Evolutionary conservation across 2,329 filamentous ascomycete species (phyloP).

Genomic region (Apiospora aurea): DNA sequence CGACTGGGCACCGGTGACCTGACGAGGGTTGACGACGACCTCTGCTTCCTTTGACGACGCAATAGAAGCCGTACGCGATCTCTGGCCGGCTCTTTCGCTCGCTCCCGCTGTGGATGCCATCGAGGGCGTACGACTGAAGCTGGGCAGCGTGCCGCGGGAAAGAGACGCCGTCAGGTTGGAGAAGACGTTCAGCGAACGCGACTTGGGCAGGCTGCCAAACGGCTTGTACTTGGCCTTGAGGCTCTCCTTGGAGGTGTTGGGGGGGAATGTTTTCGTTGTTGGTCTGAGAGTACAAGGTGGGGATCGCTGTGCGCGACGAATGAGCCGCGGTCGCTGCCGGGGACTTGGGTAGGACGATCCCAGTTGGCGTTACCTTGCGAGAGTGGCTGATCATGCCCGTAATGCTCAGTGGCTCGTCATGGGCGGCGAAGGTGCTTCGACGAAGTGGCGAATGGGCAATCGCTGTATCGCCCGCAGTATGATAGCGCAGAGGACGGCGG

Average conservation of each 20-base stretch:
- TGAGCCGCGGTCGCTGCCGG: not conserved
- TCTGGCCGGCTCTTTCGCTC: conserved; percentile 12
- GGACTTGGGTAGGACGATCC: conserved; percentile 8
- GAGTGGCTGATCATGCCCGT: not conserved
- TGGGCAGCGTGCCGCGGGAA: conserved; percentile 43
- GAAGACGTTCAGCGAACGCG: conserved; percentile 53
- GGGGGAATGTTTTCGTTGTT: conserved; percentile 39
- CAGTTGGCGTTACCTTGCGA: conserved; percentile 11
- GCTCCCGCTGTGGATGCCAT: conserved; percentile 31
- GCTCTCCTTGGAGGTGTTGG: conserved; percentile 26
- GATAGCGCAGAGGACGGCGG: conserved; percentile 16
- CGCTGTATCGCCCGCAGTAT: not conserved
- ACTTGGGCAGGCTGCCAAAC: conserved; percentile 48
- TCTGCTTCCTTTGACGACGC: not conserved
- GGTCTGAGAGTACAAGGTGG: conserved; percentile 16
- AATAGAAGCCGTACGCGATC: not conserved
- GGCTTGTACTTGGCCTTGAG: conserved; percentile 29
- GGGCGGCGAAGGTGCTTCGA: not conserved
- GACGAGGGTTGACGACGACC: conserved; percentile 31
- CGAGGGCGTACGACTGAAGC: conserved; percentile 49
- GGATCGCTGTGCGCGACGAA: conserved; percentile 23
- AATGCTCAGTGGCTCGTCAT: not conserved
- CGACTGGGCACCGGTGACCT: conserved; percentile 52
- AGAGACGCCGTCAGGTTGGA: conserved; percentile 54
- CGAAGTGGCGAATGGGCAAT: conserved; percentile 7